phyloP scores from a whole-genome alignment of 805 yeast species.

The Ogataea ramenticola region DNA sequence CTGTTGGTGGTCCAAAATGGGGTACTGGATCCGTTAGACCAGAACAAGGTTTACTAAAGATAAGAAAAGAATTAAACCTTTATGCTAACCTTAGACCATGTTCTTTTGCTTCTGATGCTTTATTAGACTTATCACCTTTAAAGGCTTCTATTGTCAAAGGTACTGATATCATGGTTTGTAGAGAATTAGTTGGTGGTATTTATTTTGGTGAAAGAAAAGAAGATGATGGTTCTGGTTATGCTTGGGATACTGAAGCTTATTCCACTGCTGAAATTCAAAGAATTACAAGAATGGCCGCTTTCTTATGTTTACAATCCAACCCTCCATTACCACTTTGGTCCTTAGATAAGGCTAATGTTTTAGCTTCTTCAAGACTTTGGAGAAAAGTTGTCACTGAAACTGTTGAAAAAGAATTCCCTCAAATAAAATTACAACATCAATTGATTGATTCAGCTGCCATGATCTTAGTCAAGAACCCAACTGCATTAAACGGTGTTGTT shows the following conservation, averaged over 20 bases:
- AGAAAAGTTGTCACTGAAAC: slow-evolving; percentile 86
- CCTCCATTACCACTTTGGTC: slow-evolving; percentile 97
- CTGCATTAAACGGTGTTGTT: slow-evolving; percentile 84
- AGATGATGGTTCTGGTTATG: slow-evolving; percentile 80
- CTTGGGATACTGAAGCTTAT: slow-evolving; percentile 92
- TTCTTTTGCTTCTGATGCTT: slow-evolving; percentile 79
- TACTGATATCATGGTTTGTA: slow-evolving; percentile 85
- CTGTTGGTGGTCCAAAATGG: slow-evolving; percentile 99
- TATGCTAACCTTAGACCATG: slow-evolving; percentile 98
- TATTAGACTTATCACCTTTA: slow-evolving; percentile 82
- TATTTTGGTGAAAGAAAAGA: slow-evolving; percentile 95
- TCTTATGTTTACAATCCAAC: slow-evolving; percentile 82
- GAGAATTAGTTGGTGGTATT: slow-evolving; percentile 97
- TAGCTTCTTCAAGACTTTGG: slow-evolving; percentile 96
- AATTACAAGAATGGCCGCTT: slow-evolving; percentile 97
- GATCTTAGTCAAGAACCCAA: slow-evolving; percentile 91
- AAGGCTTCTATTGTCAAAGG: slow-evolving; percentile 81
- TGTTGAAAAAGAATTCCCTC: slow-evolving; percentile 85
- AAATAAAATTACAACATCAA: slow-evolving; percentile 81
- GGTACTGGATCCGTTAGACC: slow-evolving; percentile 96
- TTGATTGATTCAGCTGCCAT: slow-evolving; percentile 98
- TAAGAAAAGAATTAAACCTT: slow-evolving; percentile 87
- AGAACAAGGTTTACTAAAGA: slow-evolving; percentile 91
- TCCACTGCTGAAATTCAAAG: slow-evolving; percentile 89
- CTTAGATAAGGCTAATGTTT: slow-evolving; percentile 93